Evolutionary conservation across 108 stramenopile genomes (phyloP), one percentile per base, ranked within the genome.

Genomic region (Cyclotella distinguenda): DNA sequence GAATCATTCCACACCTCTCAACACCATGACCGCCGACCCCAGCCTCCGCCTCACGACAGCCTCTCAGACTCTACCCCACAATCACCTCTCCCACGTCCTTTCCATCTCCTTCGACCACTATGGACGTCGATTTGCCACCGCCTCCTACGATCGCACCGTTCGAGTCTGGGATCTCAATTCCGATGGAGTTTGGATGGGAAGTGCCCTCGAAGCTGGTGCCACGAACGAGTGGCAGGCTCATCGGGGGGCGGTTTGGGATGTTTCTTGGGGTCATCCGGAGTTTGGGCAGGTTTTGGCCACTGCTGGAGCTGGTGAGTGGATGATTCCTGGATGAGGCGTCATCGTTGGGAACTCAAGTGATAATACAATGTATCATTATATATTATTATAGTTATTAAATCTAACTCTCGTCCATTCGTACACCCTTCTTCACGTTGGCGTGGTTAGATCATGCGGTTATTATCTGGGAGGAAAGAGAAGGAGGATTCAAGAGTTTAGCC

Each of bases 231-330:
- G 86, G 86, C 90, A 94, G 69, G 88, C 85, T 28, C 89, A 95
- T 67, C 75, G 80, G 21, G 91, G 93, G 10, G 79, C 83, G 7
- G 85, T 98, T 13, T 89, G 84, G 50, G 82, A 84, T 38, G 55
- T 98, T 23, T 78, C 74, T 36, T 98, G 96, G 96, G 93, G 89
- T 6, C 96, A 98, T 82, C 95, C 97, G 1, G 96, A 97, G 60
- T 98, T 94, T 80, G 96, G 97, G 25, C 88, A 87, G 70, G 48
- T 98, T 10, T 60, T 98, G 27, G 97, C 97, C 13, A 96, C 95
- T 7, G 91, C 88, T 66, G 94, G 94, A n/a, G 71, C 69, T 55
- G 72, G 72, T 73, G 42, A 60, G 64, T 56, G 54, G 39, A 27
- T 25, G 11, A 12, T 32, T 42, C 18, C 21, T 18, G 49, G 25